A percentile compares a stretch with the other conserved stretches of the same genome.
These are phyloP conservation scores for Carallia brachiata DNA, from an alignment of 345 rosid genomes.

Conservation along the genomic window DNA sequence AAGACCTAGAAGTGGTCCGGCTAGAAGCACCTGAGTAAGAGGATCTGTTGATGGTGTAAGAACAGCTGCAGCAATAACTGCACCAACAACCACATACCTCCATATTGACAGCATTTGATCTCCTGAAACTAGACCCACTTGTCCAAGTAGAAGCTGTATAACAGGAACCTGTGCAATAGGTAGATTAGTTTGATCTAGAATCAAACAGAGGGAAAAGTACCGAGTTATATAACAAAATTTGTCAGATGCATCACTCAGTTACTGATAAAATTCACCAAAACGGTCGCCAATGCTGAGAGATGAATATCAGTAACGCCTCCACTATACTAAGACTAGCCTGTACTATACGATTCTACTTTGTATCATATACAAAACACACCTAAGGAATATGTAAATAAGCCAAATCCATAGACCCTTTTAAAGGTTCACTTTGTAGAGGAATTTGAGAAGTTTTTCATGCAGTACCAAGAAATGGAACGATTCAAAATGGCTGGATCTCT, in stretches of 20 bases:
- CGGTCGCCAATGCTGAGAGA: too few species aligned
- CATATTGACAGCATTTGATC: conserved; percentile 95
- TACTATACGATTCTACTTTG: too few species aligned
- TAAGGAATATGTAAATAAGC: too few species aligned
- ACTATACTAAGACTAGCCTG: too few species aligned
- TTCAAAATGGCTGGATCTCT: too few species aligned
- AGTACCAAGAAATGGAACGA: background rate
- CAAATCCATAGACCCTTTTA: background rate
- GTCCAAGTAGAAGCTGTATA: conserved; percentile 88
- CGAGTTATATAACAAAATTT: background rate
- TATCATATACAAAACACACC: too few species aligned
- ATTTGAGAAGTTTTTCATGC: background rate
- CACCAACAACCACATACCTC: conserved; percentile 96
- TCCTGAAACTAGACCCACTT: conserved; percentile 80
- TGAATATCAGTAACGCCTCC: too few species aligned
- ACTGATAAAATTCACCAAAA: too few species aligned
- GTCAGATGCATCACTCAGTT: background rate
- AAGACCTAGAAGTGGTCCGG: conserved; percentile 86
- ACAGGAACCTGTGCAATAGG: conserved; percentile 75
- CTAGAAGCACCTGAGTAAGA: conserved; percentile 89
- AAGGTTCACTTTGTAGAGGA: background rate
- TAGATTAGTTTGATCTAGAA: background rate
- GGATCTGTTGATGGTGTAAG: conserved; percentile 98
- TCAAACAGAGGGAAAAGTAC: background rate
- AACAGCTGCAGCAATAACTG: conserved; percentile 88